Evolutionary conservation across 805 yeast genomes (phyloP).

Genomic region (Candida xiaguanensis): DNA sequence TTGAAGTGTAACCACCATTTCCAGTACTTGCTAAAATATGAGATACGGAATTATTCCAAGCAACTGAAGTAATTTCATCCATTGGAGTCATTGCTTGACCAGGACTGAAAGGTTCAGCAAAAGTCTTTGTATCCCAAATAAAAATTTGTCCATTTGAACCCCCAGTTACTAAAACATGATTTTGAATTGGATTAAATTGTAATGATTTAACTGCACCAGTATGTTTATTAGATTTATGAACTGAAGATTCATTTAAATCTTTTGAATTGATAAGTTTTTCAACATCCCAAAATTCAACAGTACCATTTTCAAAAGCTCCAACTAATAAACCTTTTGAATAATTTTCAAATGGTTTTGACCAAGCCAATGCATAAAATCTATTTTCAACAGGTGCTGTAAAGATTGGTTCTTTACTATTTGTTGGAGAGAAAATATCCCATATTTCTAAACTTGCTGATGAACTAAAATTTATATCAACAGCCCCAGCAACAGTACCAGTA

Average conservation of each 20-base stretch:
- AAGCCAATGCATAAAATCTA: conserved; percentile 72
- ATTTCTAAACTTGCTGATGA: conserved; percentile 75
- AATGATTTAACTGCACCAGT: conserved; percentile 67
- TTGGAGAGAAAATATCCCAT: conserved; percentile 59
- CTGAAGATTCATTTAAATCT: conserved; percentile 39
- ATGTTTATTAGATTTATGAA: conserved; percentile 56
- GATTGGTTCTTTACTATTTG: conserved; percentile 27
- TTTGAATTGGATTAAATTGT: conserved; percentile 72
- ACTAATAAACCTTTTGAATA: conserved; percentile 61
- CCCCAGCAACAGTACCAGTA: conserved; percentile 94
- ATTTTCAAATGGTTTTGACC: conserved; percentile 61
- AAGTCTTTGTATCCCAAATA: conserved; percentile 81
- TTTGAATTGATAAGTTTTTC: conserved; percentile 42
- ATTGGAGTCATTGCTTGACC: conserved; percentile 75
- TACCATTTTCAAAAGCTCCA: conserved; percentile 86
- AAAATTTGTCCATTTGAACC: conserved; percentile 86
- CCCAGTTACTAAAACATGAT: conserved; percentile 75
- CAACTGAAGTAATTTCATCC: conserved; percentile 74
- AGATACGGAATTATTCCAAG: conserved; percentile 83
- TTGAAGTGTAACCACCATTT: conserved; percentile 77
- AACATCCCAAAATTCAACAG: conserved; percentile 75
- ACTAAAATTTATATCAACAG: conserved; percentile 84
- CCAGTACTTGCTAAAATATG: conserved; percentile 93
- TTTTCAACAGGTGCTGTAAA: conserved; percentile 33
- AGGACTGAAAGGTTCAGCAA: conserved; percentile 58